Conservation (phyloP, 768 basidiomycete genomes). For the Leccinum subgranulosum region DNA sequence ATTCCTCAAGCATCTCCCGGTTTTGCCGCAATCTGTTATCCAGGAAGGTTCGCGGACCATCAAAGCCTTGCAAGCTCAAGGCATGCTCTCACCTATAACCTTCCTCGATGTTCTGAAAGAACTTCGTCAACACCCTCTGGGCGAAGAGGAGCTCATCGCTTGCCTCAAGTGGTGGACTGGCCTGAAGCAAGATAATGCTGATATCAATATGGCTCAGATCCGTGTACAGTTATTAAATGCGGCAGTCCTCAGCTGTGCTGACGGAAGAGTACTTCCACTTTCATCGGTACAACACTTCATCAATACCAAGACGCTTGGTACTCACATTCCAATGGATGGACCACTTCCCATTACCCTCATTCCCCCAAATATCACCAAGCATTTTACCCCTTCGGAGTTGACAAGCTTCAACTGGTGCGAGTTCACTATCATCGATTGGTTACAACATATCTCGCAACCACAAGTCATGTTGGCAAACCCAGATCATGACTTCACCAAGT, state of each 20-base stretch:
- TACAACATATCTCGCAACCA: slow-evolving; percentile 57
- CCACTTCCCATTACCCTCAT: slow-evolving; percentile 11
- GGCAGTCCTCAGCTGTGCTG: slow-evolving; percentile 51
- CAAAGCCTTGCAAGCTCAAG: slow-evolving; percentile 53
- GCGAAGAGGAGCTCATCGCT: slow-evolving; percentile 69
- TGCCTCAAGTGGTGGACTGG: slow-evolving; percentile 86
- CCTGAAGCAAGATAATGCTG: slow-evolving; percentile 36
- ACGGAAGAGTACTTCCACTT: slow-evolving; percentile 64
- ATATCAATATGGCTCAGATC: slow-evolving; percentile 39
- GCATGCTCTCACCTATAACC: slow-evolving; percentile 68
- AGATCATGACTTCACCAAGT: slow-evolving; percentile 61
- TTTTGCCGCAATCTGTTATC: slow-evolving; percentile 61
- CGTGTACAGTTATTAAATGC: slow-evolving; percentile 67
- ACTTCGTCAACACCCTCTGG: slow-evolving; percentile 65
- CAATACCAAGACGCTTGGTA: slow-evolving; percentile 54
- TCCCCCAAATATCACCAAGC: slow-evolving; percentile 31
- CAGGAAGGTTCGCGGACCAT: slow-evolving; percentile 59
- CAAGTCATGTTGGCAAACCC: slow-evolving; percentile 38
- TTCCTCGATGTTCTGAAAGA: slow-evolving; percentile 84
- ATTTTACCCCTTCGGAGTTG: slow-evolving; percentile 52
- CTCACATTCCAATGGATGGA: slow-evolving; percentile 40
- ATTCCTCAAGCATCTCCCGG: slow-evolving; percentile 78
- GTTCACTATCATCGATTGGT: slow-evolving; percentile 72
- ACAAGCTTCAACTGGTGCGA: slow-evolving; percentile 76
- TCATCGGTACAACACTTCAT: slow-evolving; percentile 69